Base-by-base conservation (phyloP, 2,329 filamentous ascomycete genomes). In the Aspergillus persii region DNA sequence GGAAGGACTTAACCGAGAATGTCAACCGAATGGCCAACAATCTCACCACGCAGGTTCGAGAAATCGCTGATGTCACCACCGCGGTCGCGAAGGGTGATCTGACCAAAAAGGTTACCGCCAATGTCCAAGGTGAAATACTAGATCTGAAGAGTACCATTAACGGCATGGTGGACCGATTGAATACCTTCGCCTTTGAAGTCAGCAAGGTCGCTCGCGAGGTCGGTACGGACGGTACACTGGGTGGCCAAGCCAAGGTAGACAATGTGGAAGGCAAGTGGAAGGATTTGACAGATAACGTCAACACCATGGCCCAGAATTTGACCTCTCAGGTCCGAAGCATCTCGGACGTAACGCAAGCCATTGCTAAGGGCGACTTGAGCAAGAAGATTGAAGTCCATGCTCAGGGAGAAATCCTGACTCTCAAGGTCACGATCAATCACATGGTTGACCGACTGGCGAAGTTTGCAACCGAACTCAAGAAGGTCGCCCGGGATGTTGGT, bases 21-120 rank as follows among this genome's bases (percentile, higher is more conserved):
- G 94, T 99, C 78, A 99, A 99, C 78, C 90, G 93, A 67, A 98
- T 99, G 94, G 94, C 94, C 72, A 96, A 95, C 84, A 99, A 98
- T 75, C 81, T 99, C 68, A 98, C 94, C 2, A 96, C 95, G 4
- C 94, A 99, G 80, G 95, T 99, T 73, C 89, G 94, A 80, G 93
- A 97, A 77, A 99, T 99, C 68, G 95, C 94, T 62, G 92, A 94
- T 71, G 95, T 99, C 60, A 98, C 94, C 3, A 96, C 93, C 1
- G 94, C 94, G 60, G 94, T 99, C 62, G 94, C 94, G 54, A 91
- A 90, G 75, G 94, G 94, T 71, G 94, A 99, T 77, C 81, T 99
- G 63, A 96, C 91, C 62, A 92, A 95, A 79, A 98, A 97, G 81
- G 97, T 99, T 72, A 90, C 92, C 62, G 92, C 96, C 64, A 92